phyloP scores from a whole-genome alignment of 2,329 filamentous ascomycete genomes.

The Aspergillus caelatus region DNA sequence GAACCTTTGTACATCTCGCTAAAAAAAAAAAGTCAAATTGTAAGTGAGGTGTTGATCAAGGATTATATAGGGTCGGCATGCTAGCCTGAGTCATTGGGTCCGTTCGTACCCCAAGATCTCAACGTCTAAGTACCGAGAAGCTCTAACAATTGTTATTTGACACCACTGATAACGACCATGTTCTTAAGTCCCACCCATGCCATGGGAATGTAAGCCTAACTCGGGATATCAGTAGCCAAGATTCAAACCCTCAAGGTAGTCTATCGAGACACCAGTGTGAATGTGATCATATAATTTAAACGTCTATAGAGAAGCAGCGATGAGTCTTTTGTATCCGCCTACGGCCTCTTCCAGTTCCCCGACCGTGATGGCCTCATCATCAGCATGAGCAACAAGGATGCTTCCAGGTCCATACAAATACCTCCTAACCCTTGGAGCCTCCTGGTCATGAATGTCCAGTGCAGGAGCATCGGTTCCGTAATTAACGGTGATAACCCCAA shows the following conservation, averaged over 20 bases:
- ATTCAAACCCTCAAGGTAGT: no score
- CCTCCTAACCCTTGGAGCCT: conserved; percentile 47
- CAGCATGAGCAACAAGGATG: conserved; percentile 86
- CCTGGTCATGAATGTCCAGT: conserved; percentile 65
- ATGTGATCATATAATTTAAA: no score
- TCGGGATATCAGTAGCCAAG: no score
- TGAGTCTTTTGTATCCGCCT: conserved; percentile 73
- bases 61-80: neutral
- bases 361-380: conserved; percentile 77
- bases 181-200: no score
- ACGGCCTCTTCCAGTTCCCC: conserved; percentile 77
- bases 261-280: no score
- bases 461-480: conserved; percentile 93
- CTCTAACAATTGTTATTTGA: no score
- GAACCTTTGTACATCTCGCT: neutral
- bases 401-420: conserved; percentile 67
- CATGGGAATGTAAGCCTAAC: no score
- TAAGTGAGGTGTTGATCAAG: neutral
- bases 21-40: neutral
- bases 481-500: conserved; percentile 82
- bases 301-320: conserved; percentile 42
- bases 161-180: no score
- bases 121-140: no score
- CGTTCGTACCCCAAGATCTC: no score
- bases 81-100: accelerated